phyloP scores from a whole-genome alignment of 306 rosid genomes.

The Prunus padus region DNA sequence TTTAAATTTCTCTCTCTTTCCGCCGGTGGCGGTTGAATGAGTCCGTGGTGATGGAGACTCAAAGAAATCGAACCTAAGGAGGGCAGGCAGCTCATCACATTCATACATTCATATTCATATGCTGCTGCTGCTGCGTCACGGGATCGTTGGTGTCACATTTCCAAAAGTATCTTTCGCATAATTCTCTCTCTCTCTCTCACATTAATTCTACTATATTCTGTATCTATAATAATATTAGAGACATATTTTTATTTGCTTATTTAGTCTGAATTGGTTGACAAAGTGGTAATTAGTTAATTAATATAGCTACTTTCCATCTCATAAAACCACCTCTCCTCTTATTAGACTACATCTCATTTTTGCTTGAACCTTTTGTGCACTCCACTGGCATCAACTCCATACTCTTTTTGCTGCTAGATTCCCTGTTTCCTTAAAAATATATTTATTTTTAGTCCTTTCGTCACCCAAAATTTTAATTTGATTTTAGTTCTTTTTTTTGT shows the following conservation, averaged over 20 bases:
- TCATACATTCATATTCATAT: no score
- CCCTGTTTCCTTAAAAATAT: no score
- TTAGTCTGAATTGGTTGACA: background rate
- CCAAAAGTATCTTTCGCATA: slow-evolving; percentile 3
- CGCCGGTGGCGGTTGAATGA: background rate
- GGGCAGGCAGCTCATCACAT: background rate
- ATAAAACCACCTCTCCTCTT: background rate
- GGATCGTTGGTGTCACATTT: slow-evolving; percentile 29
- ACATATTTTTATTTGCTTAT: background rate
- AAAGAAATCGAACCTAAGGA: background rate
- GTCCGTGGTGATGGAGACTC: background rate
- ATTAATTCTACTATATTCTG: background rate
- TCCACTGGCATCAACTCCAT: background rate
- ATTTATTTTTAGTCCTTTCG: no score
- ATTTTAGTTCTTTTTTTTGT: no score
- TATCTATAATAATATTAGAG: background rate
- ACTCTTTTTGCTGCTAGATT: no score
- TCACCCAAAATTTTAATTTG: no score
- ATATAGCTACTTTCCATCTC: background rate
- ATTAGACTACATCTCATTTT: slow-evolving; percentile 33
- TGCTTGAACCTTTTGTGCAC: background rate
- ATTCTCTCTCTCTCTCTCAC: background rate
- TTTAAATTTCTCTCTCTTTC: background rate
- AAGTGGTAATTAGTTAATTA: background rate
- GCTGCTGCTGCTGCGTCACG: slow-evolving; percentile 18